Base-by-base conservation (phyloP, 2,329 filamentous ascomycete genomes). In the Anisogramma anomala region DNA sequence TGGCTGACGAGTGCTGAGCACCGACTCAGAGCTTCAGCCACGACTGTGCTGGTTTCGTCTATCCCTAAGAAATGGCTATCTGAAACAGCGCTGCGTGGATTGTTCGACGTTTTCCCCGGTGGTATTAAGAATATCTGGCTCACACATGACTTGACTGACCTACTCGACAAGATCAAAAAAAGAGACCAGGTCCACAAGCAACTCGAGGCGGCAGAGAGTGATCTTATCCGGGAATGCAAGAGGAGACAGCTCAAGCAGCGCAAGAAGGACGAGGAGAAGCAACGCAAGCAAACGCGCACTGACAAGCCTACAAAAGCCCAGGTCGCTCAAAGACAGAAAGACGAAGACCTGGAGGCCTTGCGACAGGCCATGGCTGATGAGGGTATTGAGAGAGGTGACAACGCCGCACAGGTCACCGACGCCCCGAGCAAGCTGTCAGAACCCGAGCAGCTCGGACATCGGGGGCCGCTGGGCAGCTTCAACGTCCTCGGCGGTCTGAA, bases 51-150 rank as follows among this genome's bases (percentile, higher is more conserved):
- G 5, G 87, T 98, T 39, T 91, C 82, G 49, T 82, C 82, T 9
- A 94, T 98, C 38, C 91, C 91, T 1, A 67, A 74, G 30, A 94
- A 93, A 55, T 98, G 91, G 91, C 75, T 94, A 6, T 86, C 75
- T 2, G 74, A 85, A 36, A 79, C 94, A 33, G 84, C 85, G 0
- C 70, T 98, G 4, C 73, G 78, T 43, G 82, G 82, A 0, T 68
- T 98, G 0, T 98, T 93, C 54, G 91, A 98, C 57, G 88, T 96
- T 1, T 96, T 95, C 52, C 91, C 91, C 0, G 91, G 91, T 15
- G 91, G 91, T 22, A 82, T 98, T 55, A 77, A 85, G 45, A 96
- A 96, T 51, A 84, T 98, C 34, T 98, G 89, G 88, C 79, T 98
- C 52, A 98, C 95, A 45, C 77, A 89, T 47, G 84, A 98, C 55